phyloP scores from a whole-genome alignment of 2,329 filamentous ascomycete species.

The Lasiodiplodia sp. region DNA sequence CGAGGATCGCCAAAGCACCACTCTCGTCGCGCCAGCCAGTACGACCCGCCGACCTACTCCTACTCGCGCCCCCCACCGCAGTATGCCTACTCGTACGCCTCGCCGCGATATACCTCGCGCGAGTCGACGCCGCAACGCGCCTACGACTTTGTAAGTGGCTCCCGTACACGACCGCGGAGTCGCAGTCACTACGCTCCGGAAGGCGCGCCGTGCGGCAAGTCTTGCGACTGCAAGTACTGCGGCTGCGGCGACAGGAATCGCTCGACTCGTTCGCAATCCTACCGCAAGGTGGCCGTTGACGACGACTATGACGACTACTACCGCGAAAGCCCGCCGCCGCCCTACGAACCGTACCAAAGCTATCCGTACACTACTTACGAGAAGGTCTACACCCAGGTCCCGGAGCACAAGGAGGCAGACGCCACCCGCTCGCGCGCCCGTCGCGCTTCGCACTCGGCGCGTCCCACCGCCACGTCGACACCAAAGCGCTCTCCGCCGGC shows the following conservation, averaged over 20 bases:
- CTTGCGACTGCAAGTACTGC: constrained; percentile 36
- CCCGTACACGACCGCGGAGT: constrained; percentile 52
- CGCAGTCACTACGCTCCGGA: constrained; percentile 47
- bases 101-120: constrained; percentile 49
- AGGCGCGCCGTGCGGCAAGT: constrained; percentile 47
- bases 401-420: constrained; percentile 52
- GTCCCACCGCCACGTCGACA: constrained; percentile 50
- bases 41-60: constrained; percentile 53
- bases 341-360: constrained; percentile 61
- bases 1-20: constrained; percentile 54
- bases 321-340: constrained; percentile 57
- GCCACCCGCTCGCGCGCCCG: constrained; percentile 58
- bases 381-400: constrained; percentile 57
- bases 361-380: constrained; percentile 61
- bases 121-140: constrained; percentile 59
- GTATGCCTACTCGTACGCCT: constrained; percentile 48
- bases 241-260: constrained; percentile 56
- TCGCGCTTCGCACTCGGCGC: constrained; percentile 62
- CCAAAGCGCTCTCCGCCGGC: constrained; percentile 43
- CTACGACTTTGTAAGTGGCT: constrained; percentile 73
- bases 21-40: constrained; percentile 63
- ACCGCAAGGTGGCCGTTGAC: constrained; percentile 64
- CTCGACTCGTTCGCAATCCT: constrained; percentile 62
- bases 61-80: constrained; percentile 47
- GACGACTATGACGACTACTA: constrained; percentile 56